These are phyloP conservation scores for Coemansia reversa DNA, from an alignment of 192 early-diverging fungal species.

Conservation along the genomic window DNA sequence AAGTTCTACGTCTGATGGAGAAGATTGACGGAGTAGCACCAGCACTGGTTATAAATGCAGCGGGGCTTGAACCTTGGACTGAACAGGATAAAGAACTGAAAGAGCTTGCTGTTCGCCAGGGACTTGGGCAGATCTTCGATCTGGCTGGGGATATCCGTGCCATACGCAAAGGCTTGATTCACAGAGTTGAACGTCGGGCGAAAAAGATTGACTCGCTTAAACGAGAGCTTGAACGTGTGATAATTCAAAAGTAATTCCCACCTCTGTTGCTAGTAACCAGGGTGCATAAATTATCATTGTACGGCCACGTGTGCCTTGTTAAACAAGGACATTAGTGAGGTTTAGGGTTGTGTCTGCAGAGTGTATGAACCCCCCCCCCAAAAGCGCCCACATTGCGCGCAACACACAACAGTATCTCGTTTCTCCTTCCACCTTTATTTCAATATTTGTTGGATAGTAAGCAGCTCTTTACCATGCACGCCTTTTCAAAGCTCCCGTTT, in stretches of 20 bases:
- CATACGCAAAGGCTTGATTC: slow-evolving; percentile 35
- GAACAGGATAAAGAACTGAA: slow-evolving; percentile 37
- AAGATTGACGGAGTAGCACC: slow-evolving; percentile 46
- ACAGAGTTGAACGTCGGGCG: slow-evolving; percentile 36
- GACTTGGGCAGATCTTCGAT: slow-evolving; percentile 37
- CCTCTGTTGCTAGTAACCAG: too few relatives aligned
- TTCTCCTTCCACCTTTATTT: too few relatives aligned
- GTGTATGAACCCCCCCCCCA: too few relatives aligned
- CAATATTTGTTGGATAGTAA: too few relatives aligned
- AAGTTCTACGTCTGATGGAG: slow-evolving; percentile 44
- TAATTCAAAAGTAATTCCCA: too few relatives aligned
- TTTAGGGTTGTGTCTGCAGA: too few relatives aligned
- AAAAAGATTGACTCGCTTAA: slow-evolving; percentile 27
- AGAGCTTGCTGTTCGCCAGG: slow-evolving; percentile 11
- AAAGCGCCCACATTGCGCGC: too few relatives aligned
- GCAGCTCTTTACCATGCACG: neutral
- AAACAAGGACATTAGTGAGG: too few relatives aligned
- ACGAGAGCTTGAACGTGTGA: slow-evolving; percentile 1
- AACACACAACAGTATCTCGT: too few relatives aligned
- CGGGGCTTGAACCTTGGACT: slow-evolving; percentile 50
- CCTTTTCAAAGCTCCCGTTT: slow-evolving; percentile 37
- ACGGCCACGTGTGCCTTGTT: too few relatives aligned
- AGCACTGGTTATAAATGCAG: slow-evolving; percentile 43
- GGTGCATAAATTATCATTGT: too few relatives aligned
- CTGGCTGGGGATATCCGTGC: slow-evolving; percentile 39